Evolutionary conservation across 768 basidiomycete genomes (phyloP).

Genomic region (Hypsizygus marmoreus): DNA sequence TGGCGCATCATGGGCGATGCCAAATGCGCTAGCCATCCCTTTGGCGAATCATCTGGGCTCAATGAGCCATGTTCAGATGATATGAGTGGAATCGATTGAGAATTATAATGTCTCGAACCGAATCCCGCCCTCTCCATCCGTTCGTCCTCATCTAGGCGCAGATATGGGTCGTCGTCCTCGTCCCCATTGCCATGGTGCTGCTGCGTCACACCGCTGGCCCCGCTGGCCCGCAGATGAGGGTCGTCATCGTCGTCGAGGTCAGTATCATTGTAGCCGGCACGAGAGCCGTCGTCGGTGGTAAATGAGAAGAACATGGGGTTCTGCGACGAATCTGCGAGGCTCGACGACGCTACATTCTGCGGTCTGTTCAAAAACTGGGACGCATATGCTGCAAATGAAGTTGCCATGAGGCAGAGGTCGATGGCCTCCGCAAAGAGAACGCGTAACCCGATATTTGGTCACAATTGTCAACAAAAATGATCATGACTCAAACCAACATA

Average conservation of each 20-base stretch:
- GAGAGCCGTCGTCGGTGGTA: slow-evolving; percentile 67
- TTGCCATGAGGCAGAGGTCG: slow-evolving; percentile 41
- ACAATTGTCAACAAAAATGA: too few relatives aligned
- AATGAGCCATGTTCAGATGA: slow-evolving; percentile 29
- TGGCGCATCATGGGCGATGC: slow-evolving; percentile 55
- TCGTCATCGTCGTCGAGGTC: slow-evolving; percentile 74
- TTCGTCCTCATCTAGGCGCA: slow-evolving; percentile 68
- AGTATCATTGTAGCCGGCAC: slow-evolving; percentile 44
- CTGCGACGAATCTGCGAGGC: slow-evolving; percentile 63
- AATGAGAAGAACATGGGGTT: slow-evolving; percentile 92
- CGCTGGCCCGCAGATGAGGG: slow-evolving; percentile 58
- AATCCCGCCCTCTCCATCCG: slow-evolving; percentile 30
- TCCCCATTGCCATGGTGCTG: slow-evolving; percentile 30
- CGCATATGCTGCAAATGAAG: slow-evolving; percentile 78
- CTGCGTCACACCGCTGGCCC: slow-evolving; percentile 31
- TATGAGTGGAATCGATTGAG: slow-evolving; percentile 35
- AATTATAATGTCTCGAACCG: slow-evolving; percentile 23
- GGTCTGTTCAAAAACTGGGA: slow-evolving; percentile 75
- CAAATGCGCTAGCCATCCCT: slow-evolving; percentile 73
- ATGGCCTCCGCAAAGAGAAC: too few relatives aligned
- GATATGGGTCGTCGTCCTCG: slow-evolving; percentile 74
- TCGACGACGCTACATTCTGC: slow-evolving; percentile 39
- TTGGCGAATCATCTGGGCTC: slow-evolving; percentile 38
- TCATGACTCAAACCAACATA: too few relatives aligned
- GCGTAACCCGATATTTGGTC: too few relatives aligned